Conservation (phyloP, 176 grass and related monocot species). For the Cenchrus fungigraminus region DNA sequence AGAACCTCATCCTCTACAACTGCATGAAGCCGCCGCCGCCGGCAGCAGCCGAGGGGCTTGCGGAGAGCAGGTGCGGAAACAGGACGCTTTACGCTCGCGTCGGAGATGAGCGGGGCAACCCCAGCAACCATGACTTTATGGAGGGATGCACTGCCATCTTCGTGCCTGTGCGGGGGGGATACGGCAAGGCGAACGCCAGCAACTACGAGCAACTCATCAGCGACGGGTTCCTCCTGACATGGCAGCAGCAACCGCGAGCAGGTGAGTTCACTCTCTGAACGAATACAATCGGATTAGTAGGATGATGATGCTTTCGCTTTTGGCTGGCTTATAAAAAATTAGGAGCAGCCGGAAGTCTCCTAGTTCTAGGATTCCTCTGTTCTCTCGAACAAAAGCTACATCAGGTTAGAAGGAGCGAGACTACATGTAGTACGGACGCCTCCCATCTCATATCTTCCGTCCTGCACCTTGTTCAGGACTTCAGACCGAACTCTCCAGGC, state of each 20-base stretch:
- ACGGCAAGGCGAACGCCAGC: not conserved
- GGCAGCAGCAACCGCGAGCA: not conserved
- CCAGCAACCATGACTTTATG: not conserved
- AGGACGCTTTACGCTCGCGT: not conserved
- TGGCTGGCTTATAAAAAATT: too few relatives aligned
- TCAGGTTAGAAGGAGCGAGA: too few relatives aligned
- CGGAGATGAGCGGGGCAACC: not conserved
- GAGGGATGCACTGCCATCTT: not conserved
- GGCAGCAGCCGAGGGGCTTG: not conserved
- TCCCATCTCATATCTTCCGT: too few relatives aligned
- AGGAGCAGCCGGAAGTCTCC: too few relatives aligned
- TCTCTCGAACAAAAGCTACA: too few relatives aligned
- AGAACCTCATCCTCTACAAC: constrained; percentile 45
- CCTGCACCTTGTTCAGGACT: too few relatives aligned
- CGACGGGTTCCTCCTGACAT: constrained; percentile 31
- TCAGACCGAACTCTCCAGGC: too few relatives aligned
- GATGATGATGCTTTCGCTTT: too few relatives aligned
- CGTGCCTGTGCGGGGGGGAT: not conserved
- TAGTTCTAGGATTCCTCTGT: too few relatives aligned
- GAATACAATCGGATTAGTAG: not conserved
- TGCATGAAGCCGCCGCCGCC: not conserved
- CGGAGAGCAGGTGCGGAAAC: not conserved
- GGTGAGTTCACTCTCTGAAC: not conserved
- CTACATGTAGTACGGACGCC: too few relatives aligned
- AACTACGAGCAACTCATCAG: not conserved